Evolutionary conservation across 495 filamentous ascomycete species (phyloP).

Genomic region (Neurospora discreta): DNA sequence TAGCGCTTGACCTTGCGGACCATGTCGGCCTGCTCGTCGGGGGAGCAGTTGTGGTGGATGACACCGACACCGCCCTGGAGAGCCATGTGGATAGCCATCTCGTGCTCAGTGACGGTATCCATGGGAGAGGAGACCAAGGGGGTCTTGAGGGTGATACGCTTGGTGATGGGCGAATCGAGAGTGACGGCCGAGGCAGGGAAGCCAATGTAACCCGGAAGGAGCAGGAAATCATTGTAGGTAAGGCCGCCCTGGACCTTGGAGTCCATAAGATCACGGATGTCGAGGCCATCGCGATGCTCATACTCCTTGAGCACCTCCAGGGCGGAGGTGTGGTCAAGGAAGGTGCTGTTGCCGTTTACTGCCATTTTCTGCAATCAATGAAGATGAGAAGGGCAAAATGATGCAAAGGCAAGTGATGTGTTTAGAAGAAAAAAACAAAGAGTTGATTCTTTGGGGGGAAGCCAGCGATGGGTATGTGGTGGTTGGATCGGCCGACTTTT

Average conservation of each 20-base stretch:
- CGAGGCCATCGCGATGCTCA: slow-evolving; percentile 66
- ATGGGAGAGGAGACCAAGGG: slow-evolving; percentile 95
- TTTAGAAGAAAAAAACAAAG: slow-evolving; percentile 2
- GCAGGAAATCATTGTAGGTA: slow-evolving; percentile 60
- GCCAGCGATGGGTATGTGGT: slow-evolving; percentile 17
- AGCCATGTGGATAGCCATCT: slow-evolving; percentile 99
- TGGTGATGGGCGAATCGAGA: slow-evolving; percentile 86
- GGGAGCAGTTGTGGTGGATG: slow-evolving; percentile 97
- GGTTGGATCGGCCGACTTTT: slow-evolving; percentile 20
- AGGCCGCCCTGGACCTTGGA: slow-evolving; percentile 80
- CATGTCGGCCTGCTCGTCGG: slow-evolving; percentile 95
- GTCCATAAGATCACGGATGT: slow-evolving; percentile 71
- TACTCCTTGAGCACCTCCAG: slow-evolving; percentile 72
- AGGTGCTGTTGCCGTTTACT: slow-evolving; percentile 44
- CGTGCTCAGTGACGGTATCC: slow-evolving; percentile 98
- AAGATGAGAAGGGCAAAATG: slow-evolving; percentile 1
- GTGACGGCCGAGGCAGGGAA: slow-evolving; percentile 86
- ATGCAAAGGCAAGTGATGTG: neutral
- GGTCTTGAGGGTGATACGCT: slow-evolving; percentile 85
- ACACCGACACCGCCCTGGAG: slow-evolving; percentile 92
- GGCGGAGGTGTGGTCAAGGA: slow-evolving; percentile 49
- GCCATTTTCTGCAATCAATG: slow-evolving; percentile 42
- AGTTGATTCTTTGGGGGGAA: slow-evolving; percentile 13
- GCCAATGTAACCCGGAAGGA: slow-evolving; percentile 50
- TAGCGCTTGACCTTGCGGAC: slow-evolving; percentile 97